Evolutionary conservation across 2,329 filamentous ascomycete genomes (phyloP), one percentile per base, ranked within the genome.

Genomic region (Epichloe uncinata): DNA sequence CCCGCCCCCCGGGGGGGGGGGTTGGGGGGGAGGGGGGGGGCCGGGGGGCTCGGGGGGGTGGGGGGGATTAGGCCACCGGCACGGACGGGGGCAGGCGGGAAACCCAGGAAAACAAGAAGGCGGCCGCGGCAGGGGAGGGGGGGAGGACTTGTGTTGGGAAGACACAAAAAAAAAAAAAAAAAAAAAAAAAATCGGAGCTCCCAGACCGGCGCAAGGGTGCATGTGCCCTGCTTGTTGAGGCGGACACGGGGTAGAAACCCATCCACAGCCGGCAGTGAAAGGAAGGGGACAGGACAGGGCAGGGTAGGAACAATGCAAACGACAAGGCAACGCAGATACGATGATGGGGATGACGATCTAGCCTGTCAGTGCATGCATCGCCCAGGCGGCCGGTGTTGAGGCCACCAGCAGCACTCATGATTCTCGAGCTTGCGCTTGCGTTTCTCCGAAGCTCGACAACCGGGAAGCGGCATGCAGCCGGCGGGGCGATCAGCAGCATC

Each of bases 131-230:
- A 13, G 16, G 34, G 20, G 47, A 46, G 40, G 42, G 40, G 36
- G 38, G 15, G 20, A 33, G 22, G 40, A 18, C 16, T 13, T 30
- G 26, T 30, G 26, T 30, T 30, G 26, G 26, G 26, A 30, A 30
- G 26, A 36, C n/a, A 36, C 37, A 41, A 30, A 46, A 42, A 4
- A 52, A 26, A 46, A 43, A 4, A 52, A 20, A 46, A 38, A 4
- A 52, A 26, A 47, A 43, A n/a, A n/a, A 4, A 52, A 50, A 55
- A 50, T 5, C 37, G 12, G 50, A 53, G 49, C 51, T 53, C 49
- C 51, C 48, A 40, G 51, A 47, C 55, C 49, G 50, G 50, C 52
- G 50, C 54, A 53, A 51, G 52, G 49, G 48, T 53, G 50, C 52
- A 48, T 30, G 26, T 30, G 26, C 26, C 54, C 53, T 49, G 50